A percentile compares a stretch with the other conserved stretches of the same genome.
Evolutionary conservation across 108 stramenopile species (phyloP).

Genomic region (Nitzschia palea): DNA sequence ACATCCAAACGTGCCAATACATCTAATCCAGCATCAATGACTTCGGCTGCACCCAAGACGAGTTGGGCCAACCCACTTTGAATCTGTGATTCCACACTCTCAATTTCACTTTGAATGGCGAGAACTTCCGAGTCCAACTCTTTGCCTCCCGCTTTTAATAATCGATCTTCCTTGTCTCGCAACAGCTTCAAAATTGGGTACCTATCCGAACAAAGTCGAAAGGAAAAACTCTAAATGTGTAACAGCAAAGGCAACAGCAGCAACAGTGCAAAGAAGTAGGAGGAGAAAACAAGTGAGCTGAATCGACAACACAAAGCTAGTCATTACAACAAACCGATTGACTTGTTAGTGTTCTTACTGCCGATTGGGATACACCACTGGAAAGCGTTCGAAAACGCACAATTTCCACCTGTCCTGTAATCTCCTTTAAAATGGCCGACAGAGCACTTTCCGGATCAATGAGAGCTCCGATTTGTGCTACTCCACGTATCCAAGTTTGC

Average conservation of each 20-base stretch:
- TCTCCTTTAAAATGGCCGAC: slow-evolving; percentile 21
- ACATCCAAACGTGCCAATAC: slow-evolving; percentile 65
- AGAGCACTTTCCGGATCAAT: slow-evolving; percentile 28
- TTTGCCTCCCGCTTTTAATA: slow-evolving; percentile 22
- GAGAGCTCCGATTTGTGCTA: slow-evolving; percentile 38
- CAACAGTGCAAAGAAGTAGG: too few species aligned
- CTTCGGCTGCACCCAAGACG: slow-evolving; percentile 35
- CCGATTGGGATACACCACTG: too few species aligned
- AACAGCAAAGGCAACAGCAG: too few species aligned
- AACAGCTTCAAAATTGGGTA: slow-evolving; percentile 57
- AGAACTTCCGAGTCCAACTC: slow-evolving; percentile 37
- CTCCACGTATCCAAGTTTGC: slow-evolving; percentile 26
- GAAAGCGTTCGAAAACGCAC: slow-evolving; percentile 32
- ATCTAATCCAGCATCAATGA: slow-evolving; percentile 45
- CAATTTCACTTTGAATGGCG: slow-evolving; percentile 49
- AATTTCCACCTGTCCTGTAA: slow-evolving; percentile 51
- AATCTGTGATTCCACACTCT: slow-evolving; percentile 45
- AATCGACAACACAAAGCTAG: too few species aligned
- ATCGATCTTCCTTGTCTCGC: slow-evolving; percentile 42
- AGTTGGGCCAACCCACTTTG: slow-evolving; percentile 28
- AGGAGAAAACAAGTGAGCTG: too few species aligned
- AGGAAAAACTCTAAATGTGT: slow-evolving; percentile 44
- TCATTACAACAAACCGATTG: too few species aligned
- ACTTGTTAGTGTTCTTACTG: too few species aligned
- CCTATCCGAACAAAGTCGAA: slow-evolving; percentile 48